These are phyloP conservation scores for Chenopodium berlandieri DNA, from an alignment of 148 eudicot genomes.

Conservation along the genomic window DNA sequence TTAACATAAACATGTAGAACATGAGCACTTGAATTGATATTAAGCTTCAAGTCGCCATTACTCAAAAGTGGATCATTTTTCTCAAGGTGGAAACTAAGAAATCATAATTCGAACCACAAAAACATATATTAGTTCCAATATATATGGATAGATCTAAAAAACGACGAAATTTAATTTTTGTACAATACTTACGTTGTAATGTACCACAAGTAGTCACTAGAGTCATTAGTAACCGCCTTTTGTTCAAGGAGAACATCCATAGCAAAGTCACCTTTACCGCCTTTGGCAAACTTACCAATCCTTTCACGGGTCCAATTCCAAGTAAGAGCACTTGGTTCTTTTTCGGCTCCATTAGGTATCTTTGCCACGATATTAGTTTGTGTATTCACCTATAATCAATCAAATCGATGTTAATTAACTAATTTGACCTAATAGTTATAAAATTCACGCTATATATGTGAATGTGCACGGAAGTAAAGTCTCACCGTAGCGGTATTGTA, in stretches of 20 bases:
- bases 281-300: constrained; percentile 17
- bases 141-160: no score
- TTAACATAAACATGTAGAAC: constrained; percentile 32
- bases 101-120: neutral
- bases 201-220: constrained; percentile 24
- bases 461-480: neutral
- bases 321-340: constrained; percentile 14
- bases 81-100: constrained; percentile 7
- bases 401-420: neutral
- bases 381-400: constrained; percentile 35
- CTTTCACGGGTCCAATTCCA: constrained; percentile 42
- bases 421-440: neutral
- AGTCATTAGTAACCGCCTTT: constrained; percentile 40
- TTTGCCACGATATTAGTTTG: constrained; percentile 31
- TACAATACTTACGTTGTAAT: constrained; percentile 15
- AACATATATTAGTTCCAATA: neutral
- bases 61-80: constrained; percentile 25
- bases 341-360: constrained; percentile 44
- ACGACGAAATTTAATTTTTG: neutral
- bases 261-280: constrained; percentile 28
- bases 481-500: constrained; percentile 67
- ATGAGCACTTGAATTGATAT: constrained; percentile 29
- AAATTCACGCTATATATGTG: neutral
- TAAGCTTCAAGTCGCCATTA: constrained; percentile 18
- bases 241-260: constrained; percentile 55